Evolutionary conservation across 2,329 filamentous ascomycete species (phyloP).

Genomic region (Endothia cerciana): DNA sequence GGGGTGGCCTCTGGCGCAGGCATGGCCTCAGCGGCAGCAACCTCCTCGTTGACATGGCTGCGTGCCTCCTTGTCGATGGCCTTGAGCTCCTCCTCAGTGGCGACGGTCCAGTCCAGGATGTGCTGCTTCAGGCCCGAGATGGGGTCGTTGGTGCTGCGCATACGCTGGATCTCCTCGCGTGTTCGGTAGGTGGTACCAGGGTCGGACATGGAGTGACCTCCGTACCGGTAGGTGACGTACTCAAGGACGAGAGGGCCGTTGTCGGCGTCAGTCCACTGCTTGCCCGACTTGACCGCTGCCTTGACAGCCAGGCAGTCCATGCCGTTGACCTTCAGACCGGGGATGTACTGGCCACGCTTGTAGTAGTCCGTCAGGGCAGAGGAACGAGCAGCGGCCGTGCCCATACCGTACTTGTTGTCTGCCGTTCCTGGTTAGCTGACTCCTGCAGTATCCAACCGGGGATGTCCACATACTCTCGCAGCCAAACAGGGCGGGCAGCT

Average conservation of each 20-base stretch:
- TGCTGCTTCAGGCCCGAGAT: constrained; percentile 98
- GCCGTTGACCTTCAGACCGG: constrained; percentile 98
- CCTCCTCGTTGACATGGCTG: constrained; percentile 83
- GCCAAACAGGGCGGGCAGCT: constrained; percentile 90
- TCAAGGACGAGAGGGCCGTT: constrained; percentile 96
- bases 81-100: constrained; percentile 95
- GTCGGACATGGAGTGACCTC: constrained; percentile 99
- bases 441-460: neutral
- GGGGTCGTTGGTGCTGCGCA: constrained; percentile 98
- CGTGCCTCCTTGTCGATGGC: constrained; percentile 91
- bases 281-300: constrained; percentile 92
- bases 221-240: constrained; percentile 99
- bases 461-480: constrained; percentile 83
- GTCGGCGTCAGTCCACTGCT: constrained; percentile 79
- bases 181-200: constrained; percentile 99
- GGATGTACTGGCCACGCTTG: constrained; percentile 99
- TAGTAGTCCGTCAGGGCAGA: constrained; percentile 99
- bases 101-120: constrained; percentile 93
- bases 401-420: constrained; percentile 99
- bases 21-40: constrained; percentile 90
- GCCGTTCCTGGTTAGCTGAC: constrained; percentile 34
- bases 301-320: constrained; percentile 99
- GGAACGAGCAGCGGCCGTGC: constrained; percentile 90
- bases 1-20: constrained; percentile 74
- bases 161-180: constrained; percentile 98